These are phyloP conservation scores for Oryza coarctata DNA, from an alignment of 176 grass and related monocot species.

Conservation along the genomic window DNA sequence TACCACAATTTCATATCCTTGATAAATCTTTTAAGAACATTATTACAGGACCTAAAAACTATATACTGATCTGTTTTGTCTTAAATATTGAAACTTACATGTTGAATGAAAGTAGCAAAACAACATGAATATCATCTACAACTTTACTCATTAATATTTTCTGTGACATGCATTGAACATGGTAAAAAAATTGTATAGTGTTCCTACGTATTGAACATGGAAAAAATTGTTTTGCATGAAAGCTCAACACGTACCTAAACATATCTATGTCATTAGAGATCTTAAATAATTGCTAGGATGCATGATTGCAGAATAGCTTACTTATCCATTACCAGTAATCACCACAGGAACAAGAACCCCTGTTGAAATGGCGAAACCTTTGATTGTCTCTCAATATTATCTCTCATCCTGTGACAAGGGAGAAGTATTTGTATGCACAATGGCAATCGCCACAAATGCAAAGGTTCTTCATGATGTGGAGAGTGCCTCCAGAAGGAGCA, in stretches of 20 bases:
- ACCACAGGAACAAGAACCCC: conserved; percentile 40
- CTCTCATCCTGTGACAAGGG: conserved; percentile 39
- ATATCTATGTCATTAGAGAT: neutral
- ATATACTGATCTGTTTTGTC: neutral
- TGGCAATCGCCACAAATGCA: conserved; percentile 48
- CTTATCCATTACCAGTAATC: conserved; percentile 47
- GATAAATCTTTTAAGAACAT: neutral
- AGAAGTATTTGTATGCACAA: conserved; percentile 43
- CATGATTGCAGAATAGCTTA: neutral
- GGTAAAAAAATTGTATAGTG: neutral
- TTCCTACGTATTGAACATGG: neutral
- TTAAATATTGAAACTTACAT: neutral
- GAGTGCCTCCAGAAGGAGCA: conserved; percentile 20
- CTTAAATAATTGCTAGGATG: neutral
- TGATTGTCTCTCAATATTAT: conserved; percentile 45
- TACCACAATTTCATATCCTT: neutral
- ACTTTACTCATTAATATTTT: neutral
- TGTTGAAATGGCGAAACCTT: conserved; percentile 38
- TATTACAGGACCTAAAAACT: neutral
- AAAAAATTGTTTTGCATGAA: neutral
- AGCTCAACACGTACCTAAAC: neutral
- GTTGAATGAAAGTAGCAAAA: neutral
- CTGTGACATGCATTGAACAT: neutral
- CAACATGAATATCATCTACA: neutral
- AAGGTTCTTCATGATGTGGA: conserved; percentile 53